Conservation (phyloP, 2,329 filamentous ascomycete genomes). For the Metarhizium humberi region DNA sequence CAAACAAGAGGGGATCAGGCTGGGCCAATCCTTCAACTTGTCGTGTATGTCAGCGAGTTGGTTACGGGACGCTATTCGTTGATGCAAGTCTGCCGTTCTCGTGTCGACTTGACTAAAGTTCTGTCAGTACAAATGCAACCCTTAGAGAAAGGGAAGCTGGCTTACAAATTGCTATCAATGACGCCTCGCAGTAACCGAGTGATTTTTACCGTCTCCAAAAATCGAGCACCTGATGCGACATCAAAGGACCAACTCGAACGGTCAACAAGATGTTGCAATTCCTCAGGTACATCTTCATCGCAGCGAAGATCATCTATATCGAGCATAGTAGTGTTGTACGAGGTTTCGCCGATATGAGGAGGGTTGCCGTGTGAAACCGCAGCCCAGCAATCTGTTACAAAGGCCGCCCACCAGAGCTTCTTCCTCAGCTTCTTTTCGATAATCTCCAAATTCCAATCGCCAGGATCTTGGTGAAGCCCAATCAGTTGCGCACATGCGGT, state of each 20-base stretch:
- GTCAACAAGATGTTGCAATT: constrained; percentile 25
- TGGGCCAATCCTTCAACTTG: constrained; percentile 25
- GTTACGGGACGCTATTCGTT: constrained; percentile 10
- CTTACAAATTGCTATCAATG: constrained; percentile 25
- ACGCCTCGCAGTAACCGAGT: constrained; percentile 21
- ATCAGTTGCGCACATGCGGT: constrained; percentile 35
- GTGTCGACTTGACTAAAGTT: constrained; percentile 16
- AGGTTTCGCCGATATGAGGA: constrained; percentile 29
- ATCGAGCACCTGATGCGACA: constrained; percentile 26
- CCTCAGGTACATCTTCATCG: constrained; percentile 31
- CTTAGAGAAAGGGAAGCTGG: not conserved
- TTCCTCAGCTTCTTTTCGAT: constrained; percentile 34
- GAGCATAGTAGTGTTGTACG: constrained; percentile 29
- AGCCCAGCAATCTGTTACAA: constrained; percentile 33
- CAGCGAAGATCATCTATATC: constrained; percentile 31
- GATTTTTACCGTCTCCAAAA: constrained; percentile 24
- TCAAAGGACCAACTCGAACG: constrained; percentile 21
- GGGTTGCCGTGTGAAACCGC: constrained; percentile 37
- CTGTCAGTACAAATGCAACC: constrained; percentile 1
- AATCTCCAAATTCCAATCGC: constrained; percentile 28
- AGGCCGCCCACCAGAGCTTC: constrained; percentile 37
- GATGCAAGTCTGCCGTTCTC: constrained; percentile 6
- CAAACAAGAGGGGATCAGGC: constrained; percentile 25
- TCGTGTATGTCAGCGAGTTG: constrained; percentile 18
- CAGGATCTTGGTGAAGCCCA: constrained; percentile 34